These are phyloP conservation scores for Wickerhamomyces sp. DNA, from an alignment of 1,139 yeast species.

Conservation along the genomic window DNA sequence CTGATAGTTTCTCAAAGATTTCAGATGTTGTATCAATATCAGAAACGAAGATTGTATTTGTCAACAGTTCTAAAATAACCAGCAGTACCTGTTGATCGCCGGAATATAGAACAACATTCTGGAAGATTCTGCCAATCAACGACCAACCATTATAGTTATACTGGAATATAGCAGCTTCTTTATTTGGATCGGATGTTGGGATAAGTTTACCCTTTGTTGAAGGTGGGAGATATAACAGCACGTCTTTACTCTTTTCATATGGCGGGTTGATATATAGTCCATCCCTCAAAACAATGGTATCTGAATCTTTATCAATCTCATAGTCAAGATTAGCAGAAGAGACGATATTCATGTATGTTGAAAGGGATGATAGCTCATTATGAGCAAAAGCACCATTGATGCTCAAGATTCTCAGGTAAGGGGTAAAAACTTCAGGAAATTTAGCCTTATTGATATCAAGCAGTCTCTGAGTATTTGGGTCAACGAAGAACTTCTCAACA, in stretches of 20 bases:
- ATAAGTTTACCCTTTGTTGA: conserved; percentile 71
- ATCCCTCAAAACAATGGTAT: conserved; percentile 33
- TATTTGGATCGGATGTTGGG: conserved; percentile 34
- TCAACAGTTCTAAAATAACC: conserved; percentile 48
- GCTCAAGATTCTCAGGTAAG: conserved; percentile 58
- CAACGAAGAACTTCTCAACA: conserved; percentile 53
- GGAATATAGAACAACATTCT: conserved; percentile 40
- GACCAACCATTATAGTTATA: conserved; percentile 86
- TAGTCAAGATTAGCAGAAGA: conserved; percentile 27
- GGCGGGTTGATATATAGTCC: conserved; percentile 38
- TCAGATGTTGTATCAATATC: conserved; percentile 37
- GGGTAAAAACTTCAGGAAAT: conserved; percentile 63
- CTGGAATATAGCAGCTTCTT: conserved; percentile 61
- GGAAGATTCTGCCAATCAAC: conserved; percentile 69
- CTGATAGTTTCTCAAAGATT: conserved; percentile 45
- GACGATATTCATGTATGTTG: conserved; percentile 50
- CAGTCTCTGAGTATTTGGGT: conserved; percentile 49
- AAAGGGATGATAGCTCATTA: conserved; percentile 53
- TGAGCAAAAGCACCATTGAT: conserved; percentile 65
- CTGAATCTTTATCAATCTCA: conserved; percentile 30
- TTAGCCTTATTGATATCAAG: conserved; percentile 63
- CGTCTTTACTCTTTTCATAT: conserved; percentile 34
- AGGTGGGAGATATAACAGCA: conserved; percentile 35
- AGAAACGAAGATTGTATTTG: conserved; percentile 42
- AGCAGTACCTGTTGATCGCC: conserved; percentile 36